phyloP scores from a whole-genome alignment of 2,329 filamentous ascomycete species.

The Arthrobotrys megalospora region DNA sequence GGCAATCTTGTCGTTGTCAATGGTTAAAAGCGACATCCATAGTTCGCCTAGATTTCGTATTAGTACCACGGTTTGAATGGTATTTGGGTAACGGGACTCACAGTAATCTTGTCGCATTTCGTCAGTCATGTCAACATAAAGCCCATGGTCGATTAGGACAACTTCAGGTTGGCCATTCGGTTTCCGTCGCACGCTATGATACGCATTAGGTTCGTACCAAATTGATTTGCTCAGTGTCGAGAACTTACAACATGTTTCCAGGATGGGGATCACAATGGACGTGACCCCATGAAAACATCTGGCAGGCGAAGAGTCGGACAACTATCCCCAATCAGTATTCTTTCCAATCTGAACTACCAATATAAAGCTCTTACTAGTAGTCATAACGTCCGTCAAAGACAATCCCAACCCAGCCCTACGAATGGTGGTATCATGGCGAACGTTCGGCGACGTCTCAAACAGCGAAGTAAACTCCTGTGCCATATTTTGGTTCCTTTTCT shows the following conservation, averaged over 20 bases:
- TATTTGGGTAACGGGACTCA: not conserved
- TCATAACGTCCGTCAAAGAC: slow-evolving; percentile 88
- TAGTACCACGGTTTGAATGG: not conserved
- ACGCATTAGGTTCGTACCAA: not conserved
- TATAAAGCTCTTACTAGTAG: slow-evolving; percentile 76
- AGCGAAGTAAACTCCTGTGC: slow-evolving; percentile 40
- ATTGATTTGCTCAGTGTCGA: not conserved
- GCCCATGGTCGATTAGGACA: slow-evolving; percentile 95
- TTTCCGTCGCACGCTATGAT: slow-evolving; percentile 77
- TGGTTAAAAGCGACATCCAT: slow-evolving; percentile 94
- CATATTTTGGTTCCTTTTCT: slow-evolving; percentile 38
- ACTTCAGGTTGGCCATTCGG: slow-evolving; percentile 82
- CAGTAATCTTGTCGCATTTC: slow-evolving; percentile 88
- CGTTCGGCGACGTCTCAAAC: slow-evolving; percentile 48
- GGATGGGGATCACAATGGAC: slow-evolving; percentile 98
- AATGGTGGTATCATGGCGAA: slow-evolving; percentile 40
- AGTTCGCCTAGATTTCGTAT: slow-evolving; percentile 71
- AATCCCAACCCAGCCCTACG: slow-evolving; percentile 82
- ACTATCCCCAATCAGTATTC: slow-evolving; percentile 18
- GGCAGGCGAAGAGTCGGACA: slow-evolving; percentile 93
- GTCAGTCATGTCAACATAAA: slow-evolving; percentile 92
- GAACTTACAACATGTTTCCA: slow-evolving; percentile 79
- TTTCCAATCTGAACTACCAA: not conserved
- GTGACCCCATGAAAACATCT: slow-evolving; percentile 97
- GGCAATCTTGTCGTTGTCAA: slow-evolving; percentile 86